These are phyloP conservation scores for Tetracladium marchalianum DNA, from an alignment of 495 filamentous ascomycete genomes.

Conservation along the genomic window DNA sequence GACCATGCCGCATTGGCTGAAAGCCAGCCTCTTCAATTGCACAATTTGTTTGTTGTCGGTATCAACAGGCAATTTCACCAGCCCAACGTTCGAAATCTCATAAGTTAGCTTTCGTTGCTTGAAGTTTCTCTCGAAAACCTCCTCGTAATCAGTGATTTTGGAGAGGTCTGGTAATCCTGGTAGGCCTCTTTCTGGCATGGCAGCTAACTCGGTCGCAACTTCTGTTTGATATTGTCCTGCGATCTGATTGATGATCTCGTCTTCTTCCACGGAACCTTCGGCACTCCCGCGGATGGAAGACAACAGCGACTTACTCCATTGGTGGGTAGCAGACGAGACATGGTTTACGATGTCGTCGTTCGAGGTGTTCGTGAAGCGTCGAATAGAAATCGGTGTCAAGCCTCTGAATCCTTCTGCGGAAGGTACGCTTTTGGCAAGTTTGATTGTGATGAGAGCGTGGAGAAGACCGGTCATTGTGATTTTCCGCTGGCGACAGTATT, in stretches of 20 bases:
- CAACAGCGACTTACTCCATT: constrained; percentile 3
- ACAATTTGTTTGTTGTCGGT: not conserved
- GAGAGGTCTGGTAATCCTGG: constrained; percentile 1
- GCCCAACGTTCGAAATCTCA: constrained; percentile 20
- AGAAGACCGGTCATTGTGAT: constrained; percentile 21
- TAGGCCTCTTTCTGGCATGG: constrained; percentile 6
- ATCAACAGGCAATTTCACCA: constrained; percentile 8
- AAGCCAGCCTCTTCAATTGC: constrained; percentile 9
- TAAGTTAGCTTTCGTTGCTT: constrained; percentile 14
- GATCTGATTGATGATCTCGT: not conserved
- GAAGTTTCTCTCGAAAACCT: constrained; percentile 9
- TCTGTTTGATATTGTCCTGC: constrained; percentile 6
- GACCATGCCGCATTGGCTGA: constrained; percentile 10
- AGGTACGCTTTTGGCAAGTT: constrained; percentile 11
- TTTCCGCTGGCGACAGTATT: constrained; percentile 6
- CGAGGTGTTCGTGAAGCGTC: constrained; percentile 7
- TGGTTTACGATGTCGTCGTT: constrained; percentile 16
- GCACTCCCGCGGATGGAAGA: constrained; percentile 1
- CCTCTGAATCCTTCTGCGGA: constrained; percentile 3
- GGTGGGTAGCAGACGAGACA: constrained; percentile 8
- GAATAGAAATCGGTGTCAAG: constrained; percentile 9
- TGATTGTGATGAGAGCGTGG: constrained; percentile 10
- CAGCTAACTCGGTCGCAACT: constrained; percentile 11
- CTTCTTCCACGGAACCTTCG: not conserved
- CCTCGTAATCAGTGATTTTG: constrained; percentile 10